Percentiles rank a stretch among this genome's conserved stretches.
phyloP scores from a whole-genome alignment of 1,139 yeast genomes.

The Pichia cactophila region DNA sequence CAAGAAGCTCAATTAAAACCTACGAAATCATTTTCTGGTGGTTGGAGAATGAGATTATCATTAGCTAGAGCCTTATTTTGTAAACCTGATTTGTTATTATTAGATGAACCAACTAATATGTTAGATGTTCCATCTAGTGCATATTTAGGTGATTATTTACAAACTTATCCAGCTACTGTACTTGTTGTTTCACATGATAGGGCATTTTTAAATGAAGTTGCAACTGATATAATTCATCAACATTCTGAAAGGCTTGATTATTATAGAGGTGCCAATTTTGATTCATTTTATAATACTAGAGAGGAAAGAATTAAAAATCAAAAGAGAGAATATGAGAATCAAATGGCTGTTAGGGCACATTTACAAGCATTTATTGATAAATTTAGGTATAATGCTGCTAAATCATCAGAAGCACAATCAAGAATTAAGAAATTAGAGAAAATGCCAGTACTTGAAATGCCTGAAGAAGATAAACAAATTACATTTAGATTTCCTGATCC shows the following conservation, averaged over 20 bases:
- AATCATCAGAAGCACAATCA: slow-evolving; percentile 94
- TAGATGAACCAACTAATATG: slow-evolving; percentile 99
- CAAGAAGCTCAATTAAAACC: slow-evolving; percentile 75
- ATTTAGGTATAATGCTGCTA: slow-evolving; percentile 94
- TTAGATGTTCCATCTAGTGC: slow-evolving; percentile 99
- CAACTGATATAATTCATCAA: slow-evolving; percentile 95
- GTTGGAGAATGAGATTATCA: slow-evolving; percentile 99
- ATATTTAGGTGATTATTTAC: slow-evolving; percentile 80
- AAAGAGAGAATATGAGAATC: slow-evolving; percentile 90
- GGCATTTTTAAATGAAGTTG: slow-evolving; percentile 93
- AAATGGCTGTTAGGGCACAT: slow-evolving; percentile 92
- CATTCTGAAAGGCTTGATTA: slow-evolving; percentile 95
- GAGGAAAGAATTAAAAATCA: slow-evolving; percentile 94
- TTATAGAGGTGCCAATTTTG: slow-evolving; percentile 91
- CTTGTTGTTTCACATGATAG: slow-evolving; percentile 96
- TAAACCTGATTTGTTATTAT: slow-evolving; percentile 83
- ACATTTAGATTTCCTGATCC: slow-evolving; percentile 94
- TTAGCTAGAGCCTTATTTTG: slow-evolving; percentile 96
- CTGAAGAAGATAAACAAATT: slow-evolving; percentile 82
- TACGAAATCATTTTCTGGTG: slow-evolving; percentile 93
- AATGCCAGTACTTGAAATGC: slow-evolving; percentile 85
- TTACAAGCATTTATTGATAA: slow-evolving; percentile 92
- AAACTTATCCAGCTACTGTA: slow-evolving; percentile 84
- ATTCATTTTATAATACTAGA: slow-evolving; percentile 83
- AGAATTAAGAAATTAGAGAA: slow-evolving; percentile 94